Evolutionary conservation across 1,139 yeast species (phyloP), one percentile per base, ranked within the genome.

Genomic region (Lodderomyces metapsilosis): DNA sequence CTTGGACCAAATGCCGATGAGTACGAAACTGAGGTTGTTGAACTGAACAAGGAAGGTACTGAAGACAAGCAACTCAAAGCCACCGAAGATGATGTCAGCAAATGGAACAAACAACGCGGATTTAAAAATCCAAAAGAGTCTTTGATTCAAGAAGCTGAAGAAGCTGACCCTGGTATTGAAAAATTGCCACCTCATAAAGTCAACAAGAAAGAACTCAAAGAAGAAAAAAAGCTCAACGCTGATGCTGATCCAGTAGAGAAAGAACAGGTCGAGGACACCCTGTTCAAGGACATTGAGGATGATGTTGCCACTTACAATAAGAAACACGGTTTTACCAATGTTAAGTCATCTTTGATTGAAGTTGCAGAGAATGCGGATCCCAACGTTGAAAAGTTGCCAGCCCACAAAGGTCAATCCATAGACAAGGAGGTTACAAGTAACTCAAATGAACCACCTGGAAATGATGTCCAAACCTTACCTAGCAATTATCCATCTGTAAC

Each of bases 31-130:
- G 30, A 35, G 13, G 21, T 23, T 16, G 36, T 39, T 24, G 27
- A 33, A 23, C 25, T 34, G 37, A 21, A 20, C 37, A 7, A 38
- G 9, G 43, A 41, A 18, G 24, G 17, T 4, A 42, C 38, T 31
- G 38, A 31, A 17, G 36, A 23, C 7, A 42, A 47, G 17, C 47
- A 44, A 30, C 31, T 46, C 10, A 43, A 42, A 11, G 37, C 45
- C n/a, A 45, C 50, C 37, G 68, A 63, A 37, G 53, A 49, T 1
- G 60, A 55, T n/a, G 58, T 60, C 23, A 54, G 48, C 25, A 56
- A 54, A 5, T 52, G 60, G 52, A 64, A 64, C 54, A 62, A 57
- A 47, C 50, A 61, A 47, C 62, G 55, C 36, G 67, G 66, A 5
- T 44, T 50, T 41, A 50, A 50, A 34, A 47, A 56, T 40, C 61